Evolutionary conservation across 176 grass and related monocot species (phyloP).

Genomic region (sorghum (Sorghum bicolor)): Sorghum_bicolor_NCBIv3 NC_012871.2:66639001-66639500

Average conservation of each 20-base stretch:
- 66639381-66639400: too few relatives aligned
- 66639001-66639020: constrained; percentile 50
- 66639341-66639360: too few relatives aligned
- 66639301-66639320: neutral
- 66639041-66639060: neutral
- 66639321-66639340: neutral
- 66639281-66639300: constrained; percentile 1
- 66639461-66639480: too few relatives aligned
- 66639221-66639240: neutral
- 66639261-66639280: neutral
- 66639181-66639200: constrained; percentile 21
- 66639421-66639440: too few relatives aligned
- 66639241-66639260: neutral
- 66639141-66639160: constrained; percentile 30
- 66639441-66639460: too few relatives aligned
- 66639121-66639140: constrained; percentile 21
- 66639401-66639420: too few relatives aligned
- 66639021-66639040: constrained; percentile 48
- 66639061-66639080: constrained; percentile 26
- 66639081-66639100: constrained; percentile 32
- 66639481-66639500: too few relatives aligned
- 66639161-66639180: constrained; percentile 25
- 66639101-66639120: constrained; percentile 14
- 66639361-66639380: too few relatives aligned
- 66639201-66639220: constrained; percentile 6